Base-by-base conservation (phyloP, 495 filamentous ascomycete genomes). In the Echria macrotheca region DNA sequence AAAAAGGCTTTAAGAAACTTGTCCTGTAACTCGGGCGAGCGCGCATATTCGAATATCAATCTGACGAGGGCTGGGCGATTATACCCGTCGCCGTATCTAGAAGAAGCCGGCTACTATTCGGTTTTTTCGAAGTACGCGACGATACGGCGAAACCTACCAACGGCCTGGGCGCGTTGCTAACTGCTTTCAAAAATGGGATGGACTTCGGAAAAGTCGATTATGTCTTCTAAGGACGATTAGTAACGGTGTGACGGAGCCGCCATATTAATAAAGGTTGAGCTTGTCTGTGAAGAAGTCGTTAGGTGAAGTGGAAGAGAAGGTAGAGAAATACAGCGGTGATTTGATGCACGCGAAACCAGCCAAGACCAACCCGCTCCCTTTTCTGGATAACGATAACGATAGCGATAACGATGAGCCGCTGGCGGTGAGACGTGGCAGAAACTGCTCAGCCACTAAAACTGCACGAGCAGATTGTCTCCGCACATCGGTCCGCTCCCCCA, bases 1-100 rank as follows among this genome's bases (percentile, higher is more conserved):
- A 56, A 58, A 47, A 62, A 62, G 26, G 55, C 53, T 29, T 39
- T 46, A 28, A 62, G 48, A 28, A 62, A 32, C 40, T 40, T 54
- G 47, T 58, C 55, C 37, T 48, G 43, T 15, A 48, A 58, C 48
- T 47, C 19, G 31, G 52, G 47, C 26, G 55, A 58, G 14, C 53
- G 40, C 26, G 49, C 54, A 54, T 58, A 58, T 49, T 57, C 49
- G 45, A 55, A 61, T 40, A 52, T 58, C 22, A 55, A 49, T 19
- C 58, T 51, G 46, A 61, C 40, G 33, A 61, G 54, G 45, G 40
- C 44, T 44, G 58, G 36, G 23, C 49, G 54, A 31, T 51, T 57
- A 50, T 57, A 61, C 36, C 46, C 46, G 5, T 41, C 47, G 33
- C 28, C 3, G 47, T 25, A 23, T 42, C 38, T 43, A 35, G 48